phyloP scores from a whole-genome alignment of 257 asterid genomes.

The Verbena officinalis region DNA sequence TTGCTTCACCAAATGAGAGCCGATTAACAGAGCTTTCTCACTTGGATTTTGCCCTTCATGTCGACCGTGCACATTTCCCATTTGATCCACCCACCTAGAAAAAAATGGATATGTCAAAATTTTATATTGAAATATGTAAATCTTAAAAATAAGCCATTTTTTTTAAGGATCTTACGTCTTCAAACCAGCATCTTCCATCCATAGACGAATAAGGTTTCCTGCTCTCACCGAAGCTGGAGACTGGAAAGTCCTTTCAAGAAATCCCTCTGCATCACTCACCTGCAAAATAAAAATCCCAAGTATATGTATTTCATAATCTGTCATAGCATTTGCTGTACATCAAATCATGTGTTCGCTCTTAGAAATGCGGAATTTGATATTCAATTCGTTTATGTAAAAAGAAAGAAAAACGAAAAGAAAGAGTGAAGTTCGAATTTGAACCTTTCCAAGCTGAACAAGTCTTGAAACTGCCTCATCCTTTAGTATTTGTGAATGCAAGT shows the following conservation, averaged over 20 bases:
- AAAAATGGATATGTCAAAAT: conserved; percentile 23
- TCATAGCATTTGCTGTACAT: background rate
- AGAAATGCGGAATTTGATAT: conserved; percentile 3
- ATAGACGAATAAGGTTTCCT: conserved; percentile 62
- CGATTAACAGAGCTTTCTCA: conserved; percentile 85
- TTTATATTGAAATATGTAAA: conserved; percentile 7
- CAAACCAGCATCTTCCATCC: conserved; percentile 99
- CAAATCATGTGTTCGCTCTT: conserved; percentile 18
- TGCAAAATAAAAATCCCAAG: conserved; percentile 36
- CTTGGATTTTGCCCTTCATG: conserved; percentile 72
- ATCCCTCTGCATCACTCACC: conserved; percentile 90
- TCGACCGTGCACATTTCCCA: conserved; percentile 98
- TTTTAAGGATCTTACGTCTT: conserved; percentile 58
- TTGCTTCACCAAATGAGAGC: conserved; percentile 95
- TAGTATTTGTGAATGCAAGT: conserved; percentile 55
- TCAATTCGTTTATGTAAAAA: conserved; percentile 17
- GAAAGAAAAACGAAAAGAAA: background rate
- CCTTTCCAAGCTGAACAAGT: conserved; percentile 87
- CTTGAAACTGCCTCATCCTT: conserved; percentile 83
- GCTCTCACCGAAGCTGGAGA: conserved; percentile 86
- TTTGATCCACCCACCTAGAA: conserved; percentile 91
- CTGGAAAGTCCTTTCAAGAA: conserved; percentile 93
- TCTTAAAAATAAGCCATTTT: background rate
- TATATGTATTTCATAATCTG: background rate
- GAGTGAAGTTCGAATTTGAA: conserved; percentile 28